These are phyloP conservation scores for Irpex sp. DNA, from an alignment of 1,284 basidiomycete species.

Conservation along the genomic window DNA sequence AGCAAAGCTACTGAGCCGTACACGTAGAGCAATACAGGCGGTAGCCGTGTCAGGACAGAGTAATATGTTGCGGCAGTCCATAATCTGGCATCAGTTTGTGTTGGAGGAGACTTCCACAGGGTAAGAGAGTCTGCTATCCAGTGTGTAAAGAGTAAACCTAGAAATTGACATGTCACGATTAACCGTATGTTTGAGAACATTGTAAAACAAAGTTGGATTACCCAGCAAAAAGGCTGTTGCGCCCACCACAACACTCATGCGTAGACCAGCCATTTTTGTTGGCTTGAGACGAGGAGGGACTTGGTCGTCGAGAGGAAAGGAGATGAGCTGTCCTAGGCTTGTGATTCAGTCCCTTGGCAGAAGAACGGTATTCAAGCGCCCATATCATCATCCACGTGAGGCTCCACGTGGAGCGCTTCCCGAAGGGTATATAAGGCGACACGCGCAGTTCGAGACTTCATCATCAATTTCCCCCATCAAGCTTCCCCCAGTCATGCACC, in stretches of 20 bases:
- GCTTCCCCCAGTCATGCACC: conserved; percentile 1
- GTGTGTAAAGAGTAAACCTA: conserved; percentile 77
- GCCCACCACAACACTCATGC: conserved; percentile 68
- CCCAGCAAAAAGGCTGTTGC: conserved; percentile 80
- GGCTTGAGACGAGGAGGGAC: neutral
- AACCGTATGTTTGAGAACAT: neutral
- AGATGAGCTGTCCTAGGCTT: neutral
- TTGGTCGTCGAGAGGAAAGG: neutral
- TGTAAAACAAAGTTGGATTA: conserved; percentile 21
- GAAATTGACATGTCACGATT: neutral
- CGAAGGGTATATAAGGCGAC: neutral
- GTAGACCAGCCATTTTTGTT: conserved; percentile 43
- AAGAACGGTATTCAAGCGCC: neutral
- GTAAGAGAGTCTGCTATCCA: conserved; percentile 86
- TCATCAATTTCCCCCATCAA: neutral
- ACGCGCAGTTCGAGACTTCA: neutral
- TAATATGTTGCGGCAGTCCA: conserved; percentile 81
- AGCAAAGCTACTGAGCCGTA: conserved; percentile 50
- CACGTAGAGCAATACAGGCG: conserved; percentile 49
- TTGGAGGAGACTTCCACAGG: conserved; percentile 78
- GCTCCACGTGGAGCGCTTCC: neutral
- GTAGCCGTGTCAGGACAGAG: conserved; percentile 66
- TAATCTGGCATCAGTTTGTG: conserved; percentile 60
- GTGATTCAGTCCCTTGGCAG: neutral
- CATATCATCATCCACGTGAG: neutral